Percentiles rank a stretch among this genome's conserved stretches.
Evolutionary conservation across 768 basidiomycete species (phyloP).

Genomic region (Boletus huronensis): DNA sequence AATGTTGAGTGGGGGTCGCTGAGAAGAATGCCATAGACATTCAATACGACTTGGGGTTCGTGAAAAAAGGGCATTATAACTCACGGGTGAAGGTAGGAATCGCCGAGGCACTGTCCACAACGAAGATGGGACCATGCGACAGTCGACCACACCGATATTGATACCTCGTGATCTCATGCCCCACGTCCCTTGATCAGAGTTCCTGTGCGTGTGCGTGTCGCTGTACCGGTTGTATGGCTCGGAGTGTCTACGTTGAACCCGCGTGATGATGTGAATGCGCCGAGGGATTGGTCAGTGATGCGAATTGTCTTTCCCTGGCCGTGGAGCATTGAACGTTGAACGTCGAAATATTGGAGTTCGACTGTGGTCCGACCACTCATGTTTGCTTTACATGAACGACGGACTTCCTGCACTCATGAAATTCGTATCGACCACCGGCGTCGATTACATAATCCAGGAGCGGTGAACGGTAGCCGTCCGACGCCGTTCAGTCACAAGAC

Average conservation of each 20-base stretch:
- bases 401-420: too few relatives aligned
- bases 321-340: too few relatives aligned
- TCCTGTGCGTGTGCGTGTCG: not conserved
- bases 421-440: too few relatives aligned
- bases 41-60: not conserved
- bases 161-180: not conserved
- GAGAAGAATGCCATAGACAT: not conserved
- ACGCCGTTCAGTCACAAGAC: conserved; percentile 10
- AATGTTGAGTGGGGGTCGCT: not conserved
- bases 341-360: too few relatives aligned
- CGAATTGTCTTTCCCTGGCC: too few relatives aligned
- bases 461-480: conserved; percentile 4
- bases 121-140: not conserved
- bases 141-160: not conserved
- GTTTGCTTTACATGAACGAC: too few relatives aligned
- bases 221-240: not conserved
- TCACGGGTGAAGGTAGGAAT: not conserved
- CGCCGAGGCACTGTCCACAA: not conserved
- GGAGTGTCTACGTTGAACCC: not conserved
- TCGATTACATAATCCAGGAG: conserved; percentile 15
- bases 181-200: not conserved
- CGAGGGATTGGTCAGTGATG: too few relatives aligned
- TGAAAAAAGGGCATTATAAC: not conserved
- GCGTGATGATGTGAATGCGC: not conserved
- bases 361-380: too few relatives aligned